Evolutionary conservation across 139 green algal species (phyloP), one percentile per base, ranked within the genome.

Genomic region (Diplosphaera chodatii): DNA sequence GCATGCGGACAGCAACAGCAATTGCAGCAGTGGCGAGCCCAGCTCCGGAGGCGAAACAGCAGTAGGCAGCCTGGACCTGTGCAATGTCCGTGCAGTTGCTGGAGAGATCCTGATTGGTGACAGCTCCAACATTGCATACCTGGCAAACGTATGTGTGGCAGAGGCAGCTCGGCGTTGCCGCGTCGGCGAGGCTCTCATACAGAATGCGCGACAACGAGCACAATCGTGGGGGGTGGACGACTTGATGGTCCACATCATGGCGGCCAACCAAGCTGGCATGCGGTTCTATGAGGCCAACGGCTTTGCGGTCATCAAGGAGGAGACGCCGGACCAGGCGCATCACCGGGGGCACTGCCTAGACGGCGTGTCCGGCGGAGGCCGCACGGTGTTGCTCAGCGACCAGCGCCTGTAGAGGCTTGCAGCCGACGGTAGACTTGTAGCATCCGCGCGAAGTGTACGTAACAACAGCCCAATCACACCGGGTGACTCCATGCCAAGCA

Each of bases 171-270:
- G 67, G 59, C 71, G 83, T 23, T 72, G 76, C 29, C 77, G 83
- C 1, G 72, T 88, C 22, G 83, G 77, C 5, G 18, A 64, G 30
- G 64, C 64, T 15, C 67, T 87, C 55, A 27, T 87, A 32, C 20
- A 18, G 27, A 32, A 55, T 25, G 78, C 77, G 4, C 56, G 73
- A 3, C n/a, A 71, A 3, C 32, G 74, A 40, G 77, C 82, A 0
- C n/a, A 30, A 0, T n/a, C 23, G 1, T 84, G 77, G 79, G 76
- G 74, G 4, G 68, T 77, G n/a, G 66, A 87, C 0, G 75, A 25
- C 3, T 32, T 88, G 67, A 86, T 78, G 40, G 83, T 88, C 32
- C 83, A 88, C 71, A 83, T 80, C 25, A 70, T 85, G 80, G 81
- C 80, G 3, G 83, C 83, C 16, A 87, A 86, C 65, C 66, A 75